Base-by-base conservation (phyloP, 2,329 filamentous ascomycete genomes). In the Exserohilum rostratum region DNA sequence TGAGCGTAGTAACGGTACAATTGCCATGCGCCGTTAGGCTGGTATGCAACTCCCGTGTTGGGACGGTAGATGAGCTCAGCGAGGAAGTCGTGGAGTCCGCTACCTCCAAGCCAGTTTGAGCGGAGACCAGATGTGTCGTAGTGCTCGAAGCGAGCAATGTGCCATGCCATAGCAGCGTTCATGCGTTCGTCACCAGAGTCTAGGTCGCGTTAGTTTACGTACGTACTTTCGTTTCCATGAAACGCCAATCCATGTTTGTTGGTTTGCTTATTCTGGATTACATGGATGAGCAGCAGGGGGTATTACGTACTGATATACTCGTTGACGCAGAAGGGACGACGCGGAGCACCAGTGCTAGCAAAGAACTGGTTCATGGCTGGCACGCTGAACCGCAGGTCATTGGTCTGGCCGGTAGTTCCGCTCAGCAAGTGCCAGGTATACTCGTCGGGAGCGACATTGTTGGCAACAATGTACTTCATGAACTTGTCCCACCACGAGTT, bases 1-100 rank as follows among this genome's bases (percentile, higher is more conserved):
- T 25, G 22, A 3, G 68, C 69, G 62, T 82, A 82, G 65, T 80
- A 81, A 48, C 78, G 77, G 62, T 82, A 82, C 9, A 82, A 72
- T 47, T 80, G 77, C 65, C 71, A 82, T 20, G 79, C 77, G 1
- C 76, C 75, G 31, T 71, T 76, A 1, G 77, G 69, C 37, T 59
- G 75, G 60, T 80, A 81, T 0, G 70, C 75, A 1, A 64, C 9
- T 57, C 11, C 22, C 60, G 43, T 69, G 2, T 67, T 55, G 52
- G 76, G 78, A 7, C 22, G 22, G 15, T 63, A 67, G 1, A 80
- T 50, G n/a, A 81, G 68, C 34, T 71, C 71, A 6, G 78, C 80
- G 20, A 81, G 51, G 17, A 75, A 76, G 51, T 82, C 79, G 58
- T 80, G 80, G 9, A 82, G 68, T 0, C 64, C 64, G 15, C 60